Conservation (phyloP, 306 rosid species). For the Fragaria ananassa region DNA sequence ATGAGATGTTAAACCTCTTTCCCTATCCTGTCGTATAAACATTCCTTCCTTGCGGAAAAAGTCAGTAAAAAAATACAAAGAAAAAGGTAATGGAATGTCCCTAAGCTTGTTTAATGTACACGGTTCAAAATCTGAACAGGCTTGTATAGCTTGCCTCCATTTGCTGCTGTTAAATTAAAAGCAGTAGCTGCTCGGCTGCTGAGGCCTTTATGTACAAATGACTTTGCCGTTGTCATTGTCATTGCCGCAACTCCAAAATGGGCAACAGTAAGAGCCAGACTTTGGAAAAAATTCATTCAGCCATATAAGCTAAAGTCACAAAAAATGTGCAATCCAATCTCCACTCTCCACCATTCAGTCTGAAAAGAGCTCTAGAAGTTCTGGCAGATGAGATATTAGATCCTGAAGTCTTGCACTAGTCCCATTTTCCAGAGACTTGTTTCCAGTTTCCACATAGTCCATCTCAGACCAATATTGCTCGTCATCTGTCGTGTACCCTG, state of each 20-base stretch:
- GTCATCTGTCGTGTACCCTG: slow-evolving; percentile 41
- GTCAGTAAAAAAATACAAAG: neutral
- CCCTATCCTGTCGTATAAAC: neutral
- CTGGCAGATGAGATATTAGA: slow-evolving; percentile 43
- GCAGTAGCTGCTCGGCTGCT: slow-evolving; percentile 19
- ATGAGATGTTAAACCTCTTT: neutral
- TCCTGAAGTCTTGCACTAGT: slow-evolving; percentile 21
- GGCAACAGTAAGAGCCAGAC: slow-evolving; percentile 24
- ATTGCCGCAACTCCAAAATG: neutral
- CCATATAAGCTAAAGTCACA: neutral
- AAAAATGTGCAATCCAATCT: neutral
- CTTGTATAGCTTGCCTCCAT: slow-evolving; percentile 1
- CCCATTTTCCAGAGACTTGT: slow-evolving; percentile 22
- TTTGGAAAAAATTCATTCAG: slow-evolving; percentile 8
- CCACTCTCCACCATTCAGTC: slow-evolving; percentile 33
- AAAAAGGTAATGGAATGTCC: neutral
- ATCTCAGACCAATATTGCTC: slow-evolving; percentile 45
- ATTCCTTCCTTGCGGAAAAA: slow-evolving; percentile 22
- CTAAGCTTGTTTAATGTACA: slow-evolving; percentile 9
- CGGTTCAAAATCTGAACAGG: slow-evolving; percentile 21
- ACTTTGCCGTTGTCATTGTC: neutral
- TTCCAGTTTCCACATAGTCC: slow-evolving; percentile 40
- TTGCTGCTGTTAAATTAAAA: neutral
- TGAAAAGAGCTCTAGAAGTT: slow-evolving; percentile 65
- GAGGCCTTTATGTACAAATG: slow-evolving; percentile 32